phyloP scores from a whole-genome alignment of 768 basidiomycete genomes.

The Tylopilus felleus region DNA sequence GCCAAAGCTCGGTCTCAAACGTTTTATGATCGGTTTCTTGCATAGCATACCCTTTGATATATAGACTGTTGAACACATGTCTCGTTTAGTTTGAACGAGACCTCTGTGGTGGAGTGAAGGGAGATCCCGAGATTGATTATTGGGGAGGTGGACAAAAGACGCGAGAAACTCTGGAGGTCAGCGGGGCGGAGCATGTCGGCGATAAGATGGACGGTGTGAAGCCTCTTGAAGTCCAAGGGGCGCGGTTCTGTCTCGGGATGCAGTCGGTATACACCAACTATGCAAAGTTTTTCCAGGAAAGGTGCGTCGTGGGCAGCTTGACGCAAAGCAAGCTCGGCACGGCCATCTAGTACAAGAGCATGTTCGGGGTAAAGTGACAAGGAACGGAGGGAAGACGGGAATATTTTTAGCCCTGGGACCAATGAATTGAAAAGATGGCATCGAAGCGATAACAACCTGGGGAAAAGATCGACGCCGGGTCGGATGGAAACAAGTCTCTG shows the following conservation, averaged over 20 bases:
- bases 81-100: neutral
- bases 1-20: no score
- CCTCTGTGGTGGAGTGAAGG: slow-evolving; percentile 2
- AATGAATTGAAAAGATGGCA: slow-evolving; percentile 12
- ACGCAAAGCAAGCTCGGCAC: slow-evolving; percentile 13
- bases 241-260: neutral
- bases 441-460: slow-evolving; percentile 9
- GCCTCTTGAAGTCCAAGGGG: slow-evolving; percentile 6
- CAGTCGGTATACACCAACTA: slow-evolving; percentile 2
- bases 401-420: slow-evolving; percentile 8
- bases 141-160: slow-evolving; percentile 7
- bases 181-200: slow-evolving; percentile 7
- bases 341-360: slow-evolving; percentile 6
- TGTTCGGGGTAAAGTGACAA: slow-evolving; percentile 13
- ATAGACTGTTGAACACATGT: neutral
- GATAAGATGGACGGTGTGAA: slow-evolving; percentile 8
- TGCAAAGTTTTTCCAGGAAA: slow-evolving; percentile 7
- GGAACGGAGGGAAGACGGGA: slow-evolving; percentile 14
- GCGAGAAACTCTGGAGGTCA: slow-evolving; percentile 6
- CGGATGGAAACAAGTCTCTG: slow-evolving; percentile 16
- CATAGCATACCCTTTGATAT: neutral
- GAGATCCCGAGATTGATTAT: slow-evolving; percentile 6
- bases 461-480: slow-evolving; percentile 7
- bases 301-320: slow-evolving; percentile 17
- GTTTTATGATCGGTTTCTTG: no score